Evolutionary conservation across 2,329 filamentous ascomycete genomes (phyloP).

Genomic region (Neodidymelliopsis sp.): DNA sequence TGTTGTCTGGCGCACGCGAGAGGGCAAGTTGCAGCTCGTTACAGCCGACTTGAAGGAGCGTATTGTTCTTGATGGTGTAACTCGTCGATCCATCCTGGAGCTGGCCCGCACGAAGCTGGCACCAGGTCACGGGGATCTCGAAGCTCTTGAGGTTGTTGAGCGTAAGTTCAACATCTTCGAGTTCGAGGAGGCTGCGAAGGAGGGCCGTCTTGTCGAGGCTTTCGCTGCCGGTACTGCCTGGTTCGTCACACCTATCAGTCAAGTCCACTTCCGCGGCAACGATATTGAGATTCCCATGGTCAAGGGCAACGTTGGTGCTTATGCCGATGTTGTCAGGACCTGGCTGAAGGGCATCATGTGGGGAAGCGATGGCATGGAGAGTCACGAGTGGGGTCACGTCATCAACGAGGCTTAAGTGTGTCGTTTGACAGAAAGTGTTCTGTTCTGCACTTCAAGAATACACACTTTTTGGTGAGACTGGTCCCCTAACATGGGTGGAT

Average conservation of each 20-base stretch:
- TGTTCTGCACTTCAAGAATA: neutral
- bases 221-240: slow-evolving; percentile 86
- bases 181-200: slow-evolving; percentile 72
- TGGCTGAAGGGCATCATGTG: slow-evolving; percentile 61
- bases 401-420: slow-evolving; percentile 48
- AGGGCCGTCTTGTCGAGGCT: slow-evolving; percentile 81
- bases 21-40: slow-evolving; percentile 72
- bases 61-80: slow-evolving; percentile 88
- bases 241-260: slow-evolving; percentile 57
- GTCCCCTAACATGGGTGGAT: neutral
- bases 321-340: slow-evolving; percentile 53
- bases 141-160: slow-evolving; percentile 75
- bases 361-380: slow-evolving; percentile 51
- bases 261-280: slow-evolving; percentile 55
- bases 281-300: slow-evolving; percentile 53
- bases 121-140: slow-evolving; percentile 41
- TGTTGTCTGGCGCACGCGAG: slow-evolving; percentile 74
- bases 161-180: slow-evolving; percentile 83
- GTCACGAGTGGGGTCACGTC: slow-evolving; percentile 57
- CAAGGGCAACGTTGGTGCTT: slow-evolving; percentile 52
- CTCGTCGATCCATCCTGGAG: slow-evolving; percentile 80
- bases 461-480: too few relatives aligned
- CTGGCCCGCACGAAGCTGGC: slow-evolving; percentile 70
- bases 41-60: slow-evolving; percentile 84
- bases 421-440: neutral